A percentile compares a stretch with the other conserved stretches of the same genome.
Conservation (phyloP, 2,329 filamentous ascomycete genomes). For the Sarocladium kiliense region DNA sequence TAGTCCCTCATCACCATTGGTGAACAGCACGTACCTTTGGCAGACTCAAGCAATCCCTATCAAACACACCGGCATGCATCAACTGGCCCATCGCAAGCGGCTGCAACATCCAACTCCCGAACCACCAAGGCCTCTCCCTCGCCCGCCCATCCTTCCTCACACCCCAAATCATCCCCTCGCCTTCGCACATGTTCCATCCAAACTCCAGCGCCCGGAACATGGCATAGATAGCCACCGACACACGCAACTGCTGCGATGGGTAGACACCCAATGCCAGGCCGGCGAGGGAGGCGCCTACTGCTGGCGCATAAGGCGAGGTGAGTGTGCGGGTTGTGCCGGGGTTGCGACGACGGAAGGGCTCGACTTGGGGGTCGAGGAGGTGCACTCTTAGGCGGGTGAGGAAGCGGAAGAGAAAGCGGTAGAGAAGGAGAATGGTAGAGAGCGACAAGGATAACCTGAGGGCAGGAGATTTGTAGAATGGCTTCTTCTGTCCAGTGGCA, state of each 20-base stretch:
- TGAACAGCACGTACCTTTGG: slow-evolving; percentile 44
- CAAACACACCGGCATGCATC: slow-evolving; percentile 70
- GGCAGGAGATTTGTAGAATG: slow-evolving; percentile 60
- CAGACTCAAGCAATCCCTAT: slow-evolving; percentile 59
- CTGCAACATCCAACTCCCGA: slow-evolving; percentile 78
- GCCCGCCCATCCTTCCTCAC: slow-evolving; percentile 42
- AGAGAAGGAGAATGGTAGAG: slow-evolving; percentile 79
- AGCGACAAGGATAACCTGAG: slow-evolving; percentile 77
- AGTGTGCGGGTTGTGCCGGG: slow-evolving; percentile 68
- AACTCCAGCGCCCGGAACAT: slow-evolving; percentile 81
- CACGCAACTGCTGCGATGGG: slow-evolving; percentile 59
- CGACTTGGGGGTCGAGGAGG: slow-evolving; percentile 73
- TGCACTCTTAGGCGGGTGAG: slow-evolving; percentile 73
- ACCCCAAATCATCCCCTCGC: slow-evolving; percentile 64
- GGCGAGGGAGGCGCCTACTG: slow-evolving; percentile 83
- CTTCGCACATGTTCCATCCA: slow-evolving; percentile 76
- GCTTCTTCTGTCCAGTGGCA: slow-evolving; percentile 38
- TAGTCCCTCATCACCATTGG: background rate
- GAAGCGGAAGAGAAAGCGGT: slow-evolving; percentile 86
- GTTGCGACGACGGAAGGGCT: slow-evolving; percentile 77
- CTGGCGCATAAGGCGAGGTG: slow-evolving; percentile 75
- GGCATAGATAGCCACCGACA: slow-evolving; percentile 77
- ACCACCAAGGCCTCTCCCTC: slow-evolving; percentile 71
- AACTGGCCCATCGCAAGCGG: slow-evolving; percentile 72
- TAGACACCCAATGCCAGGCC: slow-evolving; percentile 78